Base-by-base conservation (phyloP, 306 rosid genomes). In the Prosopis cineraria region DNA sequence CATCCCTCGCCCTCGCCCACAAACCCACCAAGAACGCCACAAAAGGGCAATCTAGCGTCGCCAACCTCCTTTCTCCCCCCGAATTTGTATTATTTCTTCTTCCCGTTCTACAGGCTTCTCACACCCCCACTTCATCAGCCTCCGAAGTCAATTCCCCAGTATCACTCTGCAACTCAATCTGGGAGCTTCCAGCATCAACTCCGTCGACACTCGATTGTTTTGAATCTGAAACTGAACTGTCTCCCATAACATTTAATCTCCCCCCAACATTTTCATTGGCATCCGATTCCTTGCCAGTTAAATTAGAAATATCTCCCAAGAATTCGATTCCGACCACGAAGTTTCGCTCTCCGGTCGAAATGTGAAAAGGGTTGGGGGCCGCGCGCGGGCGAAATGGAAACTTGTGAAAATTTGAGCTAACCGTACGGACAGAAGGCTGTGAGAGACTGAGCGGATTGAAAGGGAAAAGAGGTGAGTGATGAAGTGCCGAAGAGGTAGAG, bases 1-100 rank as follows among this genome's bases (percentile, higher is more conserved):
- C 59, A 45, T 80, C 85, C 68, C 67, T 90, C 20, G 44, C 73
- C 33, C 79, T 82, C 62, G 77, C 81, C 99, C 99, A 96, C 71
- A 96, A 39, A 19, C 97, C 98, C 60, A 90, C 60, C 75, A 92
- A 81, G 59, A 95, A 87, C 81, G 85, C 93, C 87, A 90, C 67
- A n/a, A 30, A 91, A 33, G 4, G 94, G 90, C 7, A 96, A 55
- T 50, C 80, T 80, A 5, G 70, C 70, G 82, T 63, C 66, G 47
- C 60, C 78, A 20, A 33, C 81, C 77, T 69, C 78, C 44, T 80
- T 75, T 56, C n/a, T n/a, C 16, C 84, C 44, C 27, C 70, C 81
- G 87, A 77, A 73, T 22, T 71, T 66, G 40, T 74, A 72, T 44
- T 72, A 63, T 79, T 80, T n/a, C n/a, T 29, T 72, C 85, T 25